phyloP scores from a whole-genome alignment of 1,284 basidiomycete genomes.

The Quambalaria eucalypti region DNA sequence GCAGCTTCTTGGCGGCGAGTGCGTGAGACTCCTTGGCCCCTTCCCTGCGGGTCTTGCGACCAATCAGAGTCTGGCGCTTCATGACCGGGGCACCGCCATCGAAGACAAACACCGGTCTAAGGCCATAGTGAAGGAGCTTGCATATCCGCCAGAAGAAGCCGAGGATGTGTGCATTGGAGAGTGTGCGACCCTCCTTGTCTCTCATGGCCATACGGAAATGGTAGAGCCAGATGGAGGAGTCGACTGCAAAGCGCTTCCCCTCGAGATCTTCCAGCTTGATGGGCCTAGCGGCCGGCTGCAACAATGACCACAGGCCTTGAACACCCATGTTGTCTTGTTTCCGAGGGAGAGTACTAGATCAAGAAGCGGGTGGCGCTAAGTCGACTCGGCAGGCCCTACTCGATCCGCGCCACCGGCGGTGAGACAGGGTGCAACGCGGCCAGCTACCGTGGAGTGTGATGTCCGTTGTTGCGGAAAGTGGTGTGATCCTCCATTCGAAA shows the following conservation, averaged over 20 bases:
- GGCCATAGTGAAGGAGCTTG: slow-evolving; percentile 84
- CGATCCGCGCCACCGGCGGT: no score
- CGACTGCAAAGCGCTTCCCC: slow-evolving; percentile 56
- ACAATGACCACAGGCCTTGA: slow-evolving; percentile 46
- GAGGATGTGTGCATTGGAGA: slow-evolving; percentile 88
- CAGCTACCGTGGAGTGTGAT: no score
- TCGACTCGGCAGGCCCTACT: no score
- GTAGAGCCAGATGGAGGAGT: slow-evolving; percentile 98
- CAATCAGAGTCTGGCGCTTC: slow-evolving; percentile 47
- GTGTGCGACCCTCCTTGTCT: slow-evolving; percentile 81
- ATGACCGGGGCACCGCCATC: slow-evolving; percentile 58
- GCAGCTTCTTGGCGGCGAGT: slow-evolving; percentile 63
- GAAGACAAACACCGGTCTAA: slow-evolving; percentile 76
- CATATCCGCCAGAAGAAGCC: slow-evolving; percentile 75
- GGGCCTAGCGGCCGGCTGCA: slow-evolving; percentile 45
- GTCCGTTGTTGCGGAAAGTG: no score
- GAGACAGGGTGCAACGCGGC: no score
- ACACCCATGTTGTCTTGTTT: slow-evolving; percentile 45
- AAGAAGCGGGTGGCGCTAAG: no score
- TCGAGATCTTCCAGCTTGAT: slow-evolving; percentile 46
- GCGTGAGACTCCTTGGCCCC: slow-evolving; percentile 45
- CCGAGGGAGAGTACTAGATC: no score
- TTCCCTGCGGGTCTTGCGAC: slow-evolving; percentile 47
- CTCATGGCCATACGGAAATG: slow-evolving; percentile 76
- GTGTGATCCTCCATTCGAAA: no score